phyloP scores from a whole-genome alignment of 257 asterid species.

The Solanum microdontum region DNA sequence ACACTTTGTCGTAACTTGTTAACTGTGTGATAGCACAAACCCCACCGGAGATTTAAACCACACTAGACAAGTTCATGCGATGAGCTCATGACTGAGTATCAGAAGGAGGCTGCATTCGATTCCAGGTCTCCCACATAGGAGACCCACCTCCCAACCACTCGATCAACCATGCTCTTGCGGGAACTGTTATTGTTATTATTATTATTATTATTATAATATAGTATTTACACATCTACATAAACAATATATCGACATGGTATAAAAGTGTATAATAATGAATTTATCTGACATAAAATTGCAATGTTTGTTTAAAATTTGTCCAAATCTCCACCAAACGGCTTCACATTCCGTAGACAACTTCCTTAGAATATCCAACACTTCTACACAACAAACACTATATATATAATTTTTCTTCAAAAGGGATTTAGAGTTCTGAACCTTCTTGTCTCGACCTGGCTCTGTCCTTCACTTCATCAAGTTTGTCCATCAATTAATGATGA shows the following conservation, averaged over 20 bases:
- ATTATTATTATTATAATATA: no score
- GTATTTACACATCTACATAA: not conserved
- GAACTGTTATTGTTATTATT: no score
- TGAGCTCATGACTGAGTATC: no score
- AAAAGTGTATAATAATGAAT: not conserved
- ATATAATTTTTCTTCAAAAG: no score
- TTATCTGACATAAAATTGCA: not conserved
- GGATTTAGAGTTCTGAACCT: no score
- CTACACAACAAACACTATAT: not conserved
- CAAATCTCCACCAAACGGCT: not conserved
- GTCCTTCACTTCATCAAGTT: not conserved
- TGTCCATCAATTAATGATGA: not conserved
- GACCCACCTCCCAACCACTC: no score
- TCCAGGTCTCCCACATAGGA: no score
- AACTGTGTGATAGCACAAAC: no score
- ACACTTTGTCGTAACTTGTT: no score
- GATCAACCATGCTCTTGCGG: not conserved
- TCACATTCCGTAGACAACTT: not conserved
- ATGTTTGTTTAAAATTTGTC: not conserved
- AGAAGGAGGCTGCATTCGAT: no score
- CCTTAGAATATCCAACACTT: not conserved
- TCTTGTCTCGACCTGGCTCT: not conserved
- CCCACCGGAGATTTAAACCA: fast-evolving
- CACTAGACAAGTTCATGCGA: no score
- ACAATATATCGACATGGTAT: not conserved